Percentiles rank a stretch among this genome's conserved stretches.
Evolutionary conservation across 768 basidiomycete species (phyloP).

Genomic region (Lentinula lateritia): DNA sequence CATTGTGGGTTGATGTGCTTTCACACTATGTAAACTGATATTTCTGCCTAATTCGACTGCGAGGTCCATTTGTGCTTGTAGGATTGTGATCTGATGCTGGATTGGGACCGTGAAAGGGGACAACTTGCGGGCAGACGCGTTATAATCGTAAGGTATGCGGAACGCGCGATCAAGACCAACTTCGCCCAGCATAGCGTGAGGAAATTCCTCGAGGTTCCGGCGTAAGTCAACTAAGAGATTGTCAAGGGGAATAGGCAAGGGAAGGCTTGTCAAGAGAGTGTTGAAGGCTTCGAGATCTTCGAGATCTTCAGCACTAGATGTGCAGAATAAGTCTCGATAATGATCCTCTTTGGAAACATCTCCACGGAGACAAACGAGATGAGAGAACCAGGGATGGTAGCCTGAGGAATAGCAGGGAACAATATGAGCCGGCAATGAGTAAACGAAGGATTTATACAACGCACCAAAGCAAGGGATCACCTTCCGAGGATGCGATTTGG

Average conservation of each 20-base stretch:
- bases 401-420: constrained; percentile 36
- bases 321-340: constrained; percentile 64
- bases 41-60: constrained; percentile 76
- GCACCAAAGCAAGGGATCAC: constrained; percentile 87
- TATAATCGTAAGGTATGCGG: constrained; percentile 60
- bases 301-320: constrained; percentile 20
- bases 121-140: constrained; percentile 44
- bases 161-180: constrained; percentile 85
- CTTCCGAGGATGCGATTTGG: constrained; percentile 51
- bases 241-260: constrained; percentile 61
- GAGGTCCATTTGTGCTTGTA: constrained; percentile 81
- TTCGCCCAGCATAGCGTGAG: constrained; percentile 84
- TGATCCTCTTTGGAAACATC: constrained; percentile 59
- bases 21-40: constrained; percentile 86
- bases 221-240: constrained; percentile 59
- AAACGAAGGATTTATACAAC: neutral
- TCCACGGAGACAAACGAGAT: constrained; percentile 56
- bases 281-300: constrained; percentile 42
- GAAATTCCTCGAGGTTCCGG: constrained; percentile 51
- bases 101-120: constrained; percentile 78
- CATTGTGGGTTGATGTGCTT: constrained; percentile 61
- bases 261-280: constrained; percentile 57
- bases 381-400: constrained; percentile 92
- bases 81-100: constrained; percentile 73
- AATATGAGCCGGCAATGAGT: neutral